A percentile compares a stretch with the other conserved stretches of the same genome.
phyloP scores from a whole-genome alignment of 441 rosid genomes.

The Metrosideros polymorpha region DNA sequence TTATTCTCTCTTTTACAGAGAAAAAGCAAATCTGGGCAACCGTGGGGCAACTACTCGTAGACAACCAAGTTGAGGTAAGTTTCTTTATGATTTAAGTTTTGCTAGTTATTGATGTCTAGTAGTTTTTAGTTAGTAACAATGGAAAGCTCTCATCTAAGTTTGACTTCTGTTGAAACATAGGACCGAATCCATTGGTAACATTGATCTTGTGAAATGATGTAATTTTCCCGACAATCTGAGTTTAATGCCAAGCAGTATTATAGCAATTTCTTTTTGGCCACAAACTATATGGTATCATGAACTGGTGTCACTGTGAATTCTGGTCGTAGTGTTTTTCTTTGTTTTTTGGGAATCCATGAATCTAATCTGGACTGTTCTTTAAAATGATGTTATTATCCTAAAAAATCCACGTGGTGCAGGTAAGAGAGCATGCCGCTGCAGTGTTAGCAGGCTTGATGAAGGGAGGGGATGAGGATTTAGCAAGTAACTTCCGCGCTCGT shows the following conservation, averaged over 20 bases:
- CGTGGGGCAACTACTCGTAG: conserved; percentile 75
- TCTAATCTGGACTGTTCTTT: neutral
- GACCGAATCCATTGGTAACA: neutral
- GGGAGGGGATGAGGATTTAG: conserved; percentile 89
- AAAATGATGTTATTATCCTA: neutral
- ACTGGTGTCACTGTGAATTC: neutral
- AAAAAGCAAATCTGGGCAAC: conserved; percentile 79
- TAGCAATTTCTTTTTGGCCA: neutral
- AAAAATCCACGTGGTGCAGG: conserved; percentile 25
- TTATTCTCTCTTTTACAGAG: conserved; percentile 60
- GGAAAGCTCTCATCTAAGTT: neutral
- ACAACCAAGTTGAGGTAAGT: conserved; percentile 98
- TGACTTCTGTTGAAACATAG: neutral
- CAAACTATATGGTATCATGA: neutral
- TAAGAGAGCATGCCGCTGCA: conserved; percentile 98
- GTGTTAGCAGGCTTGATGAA: conserved; percentile 96
- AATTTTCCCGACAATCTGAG: neutral
- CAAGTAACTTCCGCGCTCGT: conserved; percentile 75
- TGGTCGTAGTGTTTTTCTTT: neutral
- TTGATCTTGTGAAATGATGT: neutral
- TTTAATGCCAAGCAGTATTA: neutral
- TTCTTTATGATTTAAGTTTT: neutral
- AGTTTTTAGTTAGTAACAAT: neutral
- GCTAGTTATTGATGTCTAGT: neutral
- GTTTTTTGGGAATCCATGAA: neutral